Conservation (phyloP, 1,284 basidiomycete species). For the Coriolopsis trogii region DNA sequence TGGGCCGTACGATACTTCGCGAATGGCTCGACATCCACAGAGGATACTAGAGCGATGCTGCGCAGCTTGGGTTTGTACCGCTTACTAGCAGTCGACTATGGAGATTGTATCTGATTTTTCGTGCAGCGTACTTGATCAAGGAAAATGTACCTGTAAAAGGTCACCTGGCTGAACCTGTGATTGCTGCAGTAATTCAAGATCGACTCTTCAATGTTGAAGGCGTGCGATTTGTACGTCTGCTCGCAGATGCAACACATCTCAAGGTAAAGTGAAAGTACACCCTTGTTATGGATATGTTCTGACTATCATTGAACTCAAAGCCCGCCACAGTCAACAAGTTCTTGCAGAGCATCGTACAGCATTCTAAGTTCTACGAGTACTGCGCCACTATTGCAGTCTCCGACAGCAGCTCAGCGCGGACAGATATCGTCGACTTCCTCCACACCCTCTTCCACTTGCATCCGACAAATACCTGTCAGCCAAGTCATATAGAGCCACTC, state of each 20-base stretch:
- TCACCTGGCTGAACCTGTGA: constrained; percentile 74
- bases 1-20: constrained; percentile 52
- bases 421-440: constrained; percentile 57
- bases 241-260: constrained; percentile 49
- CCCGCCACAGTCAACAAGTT: constrained; percentile 65
- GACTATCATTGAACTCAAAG: constrained; percentile 35
- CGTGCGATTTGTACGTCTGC: constrained; percentile 50
- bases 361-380: constrained; percentile 55
- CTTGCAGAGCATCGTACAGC: constrained; percentile 65
- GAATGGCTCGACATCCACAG: constrained; percentile 28
- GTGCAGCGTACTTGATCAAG: constrained; percentile 4
- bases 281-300: background rate
- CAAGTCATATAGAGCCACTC: constrained; percentile 79
- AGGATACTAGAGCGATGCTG: constrained; percentile 13
- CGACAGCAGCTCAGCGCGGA: constrained; percentile 32
- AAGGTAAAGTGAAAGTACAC: constrained; percentile 53
- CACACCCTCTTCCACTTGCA: constrained; percentile 73
- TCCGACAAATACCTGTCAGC: constrained; percentile 81
- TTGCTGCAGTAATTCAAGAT: constrained; percentile 68
- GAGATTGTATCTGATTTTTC: background rate
- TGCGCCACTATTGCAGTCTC: constrained; percentile 32
- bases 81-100: too few species aligned
- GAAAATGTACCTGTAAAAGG: constrained; percentile 43
- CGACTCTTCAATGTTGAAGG: constrained; percentile 49
- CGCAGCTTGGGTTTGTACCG: background rate